A percentile compares a stretch with the other conserved stretches of the same genome.
These are phyloP conservation scores for Cucurbita argyrosperma DNA, from an alignment of 306 rosid genomes.

Conservation along the genomic window DNA sequence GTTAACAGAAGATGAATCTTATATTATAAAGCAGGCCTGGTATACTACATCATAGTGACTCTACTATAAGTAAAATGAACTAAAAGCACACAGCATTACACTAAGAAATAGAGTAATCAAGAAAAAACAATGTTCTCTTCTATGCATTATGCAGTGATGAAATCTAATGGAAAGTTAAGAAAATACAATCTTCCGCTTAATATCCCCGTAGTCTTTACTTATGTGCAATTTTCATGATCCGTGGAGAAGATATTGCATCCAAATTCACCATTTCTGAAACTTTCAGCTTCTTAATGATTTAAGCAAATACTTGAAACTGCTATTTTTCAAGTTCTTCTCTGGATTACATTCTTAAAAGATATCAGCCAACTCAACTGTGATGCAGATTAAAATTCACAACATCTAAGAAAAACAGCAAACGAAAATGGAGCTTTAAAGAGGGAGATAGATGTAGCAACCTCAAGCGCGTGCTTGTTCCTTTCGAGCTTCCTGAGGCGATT, in stretches of 20 bases:
- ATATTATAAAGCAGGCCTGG: background rate
- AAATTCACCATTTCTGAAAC: background rate
- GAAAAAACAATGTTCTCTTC: background rate
- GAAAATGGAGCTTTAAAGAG: background rate
- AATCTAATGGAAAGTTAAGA: background rate
- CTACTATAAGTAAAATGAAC: background rate
- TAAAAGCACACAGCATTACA: background rate
- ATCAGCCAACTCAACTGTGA: background rate
- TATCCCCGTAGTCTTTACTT: background rate
- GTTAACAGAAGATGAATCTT: background rate
- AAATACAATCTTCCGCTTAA: background rate
- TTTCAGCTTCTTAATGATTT: background rate
- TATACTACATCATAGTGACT: background rate
- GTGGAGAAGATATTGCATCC: background rate
- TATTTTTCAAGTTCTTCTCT: background rate
- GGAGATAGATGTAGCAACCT: constrained; percentile 28
- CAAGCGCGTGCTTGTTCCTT: constrained; percentile 70
- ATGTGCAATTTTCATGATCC: background rate
- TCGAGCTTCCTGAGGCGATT: constrained; percentile 79
- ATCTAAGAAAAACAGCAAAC: background rate
- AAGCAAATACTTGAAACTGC: background rate
- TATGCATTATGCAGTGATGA: background rate
- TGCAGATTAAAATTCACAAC: background rate
- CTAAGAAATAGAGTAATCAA: background rate
- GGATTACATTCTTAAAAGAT: background rate